Percentiles rank a stretch among this genome's conserved stretches.
These are phyloP conservation scores for Plasmodium falciparum DNA, from an alignment of 169 alveolate genomes.

Conservation along the genomic window DNA sequence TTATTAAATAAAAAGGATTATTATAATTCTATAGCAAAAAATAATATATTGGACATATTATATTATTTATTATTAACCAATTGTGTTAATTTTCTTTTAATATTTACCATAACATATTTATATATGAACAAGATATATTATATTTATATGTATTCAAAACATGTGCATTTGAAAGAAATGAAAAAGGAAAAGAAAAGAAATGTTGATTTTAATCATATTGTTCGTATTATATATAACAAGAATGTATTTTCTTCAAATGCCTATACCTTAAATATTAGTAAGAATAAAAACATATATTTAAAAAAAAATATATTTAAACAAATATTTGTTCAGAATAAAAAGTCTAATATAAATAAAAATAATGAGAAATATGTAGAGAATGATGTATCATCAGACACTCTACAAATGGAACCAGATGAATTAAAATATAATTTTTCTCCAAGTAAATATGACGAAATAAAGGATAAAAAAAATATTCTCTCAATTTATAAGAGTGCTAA, in stretches of 20 bases:
- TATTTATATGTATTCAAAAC: slow-evolving; percentile 32
- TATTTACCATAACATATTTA: slow-evolving; percentile 37
- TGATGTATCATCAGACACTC: slow-evolving; percentile 35
- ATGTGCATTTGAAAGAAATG: slow-evolving; percentile 40
- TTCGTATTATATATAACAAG: slow-evolving; percentile 56
- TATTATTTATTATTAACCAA: slow-evolving; percentile 5
- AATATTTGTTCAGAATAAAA: slow-evolving; percentile 70
- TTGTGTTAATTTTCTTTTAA: slow-evolving; percentile 38
- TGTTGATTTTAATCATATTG: slow-evolving; percentile 47
- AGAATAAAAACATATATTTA: slow-evolving; percentile 52
- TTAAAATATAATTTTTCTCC: slow-evolving; percentile 29
- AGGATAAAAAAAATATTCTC: slow-evolving; percentile 53
- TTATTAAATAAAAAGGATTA: slow-evolving; percentile 38
- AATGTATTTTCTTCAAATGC: slow-evolving; percentile 48
- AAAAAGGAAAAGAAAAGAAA: slow-evolving; percentile 55
- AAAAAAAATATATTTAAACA: slow-evolving; percentile 72
- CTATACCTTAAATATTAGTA: slow-evolving; percentile 28
- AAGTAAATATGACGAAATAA: slow-evolving; percentile 60
- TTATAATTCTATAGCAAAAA: slow-evolving; percentile 27
- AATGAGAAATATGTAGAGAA: slow-evolving; percentile 58
- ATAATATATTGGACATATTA: not conserved
- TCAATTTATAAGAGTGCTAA: slow-evolving; percentile 49
- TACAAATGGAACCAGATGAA: slow-evolving; percentile 34
- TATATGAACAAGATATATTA: slow-evolving; percentile 53
- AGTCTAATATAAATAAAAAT: slow-evolving; percentile 15